Conservation (phyloP, 2,329 filamentous ascomycete genomes). For the Sclerotinia spermophila region DNA sequence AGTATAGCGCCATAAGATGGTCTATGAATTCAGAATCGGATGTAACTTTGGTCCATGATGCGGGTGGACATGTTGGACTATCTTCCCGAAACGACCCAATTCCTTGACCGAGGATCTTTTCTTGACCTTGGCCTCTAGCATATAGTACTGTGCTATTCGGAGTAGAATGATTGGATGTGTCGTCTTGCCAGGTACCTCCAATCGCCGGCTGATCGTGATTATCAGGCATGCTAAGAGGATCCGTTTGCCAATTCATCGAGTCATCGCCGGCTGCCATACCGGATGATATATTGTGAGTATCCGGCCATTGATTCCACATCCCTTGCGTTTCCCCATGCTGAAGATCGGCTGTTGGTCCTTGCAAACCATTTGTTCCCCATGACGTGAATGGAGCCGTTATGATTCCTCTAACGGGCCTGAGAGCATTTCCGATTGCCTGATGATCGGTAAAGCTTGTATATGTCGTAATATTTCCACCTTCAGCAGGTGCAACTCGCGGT, state of each 20-base stretch:
- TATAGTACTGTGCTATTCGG: slow-evolving; percentile 22
- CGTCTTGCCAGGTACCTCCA: slow-evolving; percentile 38
- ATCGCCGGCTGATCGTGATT: slow-evolving; percentile 47
- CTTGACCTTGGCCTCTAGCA: slow-evolving; percentile 45
- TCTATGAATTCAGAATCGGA: slow-evolving; percentile 55
- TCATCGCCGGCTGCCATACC: slow-evolving; percentile 21
- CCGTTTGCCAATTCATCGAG: slow-evolving; percentile 35
- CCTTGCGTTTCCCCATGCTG: slow-evolving; percentile 23
- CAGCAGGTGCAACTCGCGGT: slow-evolving; percentile 33
- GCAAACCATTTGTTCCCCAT: slow-evolving; percentile 44
- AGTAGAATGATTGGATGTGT: slow-evolving; percentile 14
- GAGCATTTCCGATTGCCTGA: slow-evolving; percentile 27
- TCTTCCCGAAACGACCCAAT: slow-evolving; percentile 57
- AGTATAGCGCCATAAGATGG: slow-evolving; percentile 63
- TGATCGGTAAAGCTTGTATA: slow-evolving; percentile 40
- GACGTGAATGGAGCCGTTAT: slow-evolving; percentile 48
- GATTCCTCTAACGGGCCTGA: slow-evolving; percentile 41
- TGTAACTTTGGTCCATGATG: slow-evolving; percentile 65
- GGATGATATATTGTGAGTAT: not conserved
- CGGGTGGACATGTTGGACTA: slow-evolving; percentile 63
- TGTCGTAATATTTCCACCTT: slow-evolving; percentile 29
- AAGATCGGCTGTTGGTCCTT: not conserved
- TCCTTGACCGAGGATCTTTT: slow-evolving; percentile 55
- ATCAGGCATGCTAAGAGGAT: slow-evolving; percentile 29
- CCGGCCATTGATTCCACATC: slow-evolving; percentile 7